Evolutionary conservation across 2,329 filamentous ascomycete species (phyloP).

Genomic region (Cadophora luteo-olivacea): DNA sequence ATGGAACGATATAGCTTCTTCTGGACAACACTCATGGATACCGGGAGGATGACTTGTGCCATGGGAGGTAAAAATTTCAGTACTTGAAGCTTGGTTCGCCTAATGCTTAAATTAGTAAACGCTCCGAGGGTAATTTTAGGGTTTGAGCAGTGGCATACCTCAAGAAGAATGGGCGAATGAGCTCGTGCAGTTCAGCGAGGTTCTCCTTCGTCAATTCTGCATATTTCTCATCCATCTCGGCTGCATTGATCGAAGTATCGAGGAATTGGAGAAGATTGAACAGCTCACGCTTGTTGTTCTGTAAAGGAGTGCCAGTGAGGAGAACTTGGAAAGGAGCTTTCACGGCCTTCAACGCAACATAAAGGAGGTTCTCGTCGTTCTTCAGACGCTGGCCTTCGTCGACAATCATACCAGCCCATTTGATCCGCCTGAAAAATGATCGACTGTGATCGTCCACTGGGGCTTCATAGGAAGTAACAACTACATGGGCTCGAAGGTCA

Average conservation of each 20-base stretch:
- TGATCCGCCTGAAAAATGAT: constrained; percentile 70
- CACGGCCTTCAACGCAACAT: constrained; percentile 74
- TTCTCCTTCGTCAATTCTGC: constrained; percentile 82
- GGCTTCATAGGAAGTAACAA: constrained; percentile 94
- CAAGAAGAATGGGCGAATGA: constrained; percentile 77
- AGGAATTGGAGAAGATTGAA: constrained; percentile 98
- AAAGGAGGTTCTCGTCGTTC: constrained; percentile 86
- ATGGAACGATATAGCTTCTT: constrained; percentile 96
- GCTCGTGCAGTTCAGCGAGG: constrained; percentile 77
- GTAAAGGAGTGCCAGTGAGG: constrained; percentile 82
- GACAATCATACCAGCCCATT: constrained; percentile 88
- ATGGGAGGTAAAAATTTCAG: constrained; percentile 91
- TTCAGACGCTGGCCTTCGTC: constrained; percentile 97
- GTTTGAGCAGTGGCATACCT: constrained; percentile 44
- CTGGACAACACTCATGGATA: constrained; percentile 94
- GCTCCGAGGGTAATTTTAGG: neutral
- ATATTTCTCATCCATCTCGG: constrained; percentile 76
- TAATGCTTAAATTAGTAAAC: constrained; percentile 36
- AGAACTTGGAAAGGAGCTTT: constrained; percentile 84
- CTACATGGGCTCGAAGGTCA: constrained; percentile 84
- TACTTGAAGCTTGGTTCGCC: constrained; percentile 88
- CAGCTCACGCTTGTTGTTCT: constrained; percentile 93
- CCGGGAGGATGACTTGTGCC: constrained; percentile 91
- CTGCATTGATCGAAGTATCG: constrained; percentile 73
- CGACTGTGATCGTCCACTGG: constrained; percentile 75